Conservation (phyloP, 2,329 filamentous ascomycete species). For the Ophiostoma pallidulum region DNA sequence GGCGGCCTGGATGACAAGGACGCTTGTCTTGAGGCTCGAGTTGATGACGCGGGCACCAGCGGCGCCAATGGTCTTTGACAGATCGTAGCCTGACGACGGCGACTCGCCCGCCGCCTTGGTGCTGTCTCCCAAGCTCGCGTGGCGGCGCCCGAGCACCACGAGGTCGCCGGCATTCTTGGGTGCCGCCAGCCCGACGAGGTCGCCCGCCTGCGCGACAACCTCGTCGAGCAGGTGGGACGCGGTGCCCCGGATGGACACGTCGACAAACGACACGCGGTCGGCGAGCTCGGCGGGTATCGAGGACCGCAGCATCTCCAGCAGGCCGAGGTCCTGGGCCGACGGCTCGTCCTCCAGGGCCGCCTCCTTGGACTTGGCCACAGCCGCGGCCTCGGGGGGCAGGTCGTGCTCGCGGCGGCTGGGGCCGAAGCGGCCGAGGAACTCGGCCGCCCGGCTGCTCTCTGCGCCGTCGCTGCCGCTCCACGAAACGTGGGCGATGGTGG, state of each 20-base stretch:
- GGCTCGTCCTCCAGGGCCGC: slow-evolving; percentile 20
- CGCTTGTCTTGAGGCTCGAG: slow-evolving; percentile 52
- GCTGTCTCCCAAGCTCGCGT: slow-evolving; percentile 24
- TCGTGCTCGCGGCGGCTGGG: background rate
- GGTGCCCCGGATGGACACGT: slow-evolving; percentile 31
- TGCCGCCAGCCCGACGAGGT: slow-evolving; percentile 48
- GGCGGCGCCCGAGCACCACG: slow-evolving; percentile 54
- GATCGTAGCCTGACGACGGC: slow-evolving; percentile 27
- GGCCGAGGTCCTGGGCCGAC: slow-evolving; percentile 26
- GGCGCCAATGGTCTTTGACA: slow-evolving; percentile 47
- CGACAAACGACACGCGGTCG: slow-evolving; percentile 37
- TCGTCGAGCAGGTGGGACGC: slow-evolving; percentile 32
- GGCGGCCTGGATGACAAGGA: slow-evolving; percentile 59
- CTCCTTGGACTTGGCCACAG: slow-evolving; percentile 10
- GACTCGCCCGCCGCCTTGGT: slow-evolving; percentile 11
- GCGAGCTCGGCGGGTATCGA: slow-evolving; percentile 26
- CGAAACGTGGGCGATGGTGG: slow-evolving; percentile 58
- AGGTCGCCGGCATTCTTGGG: slow-evolving; percentile 61
- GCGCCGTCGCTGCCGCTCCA: slow-evolving; percentile 13
- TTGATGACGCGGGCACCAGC: slow-evolving; percentile 51
- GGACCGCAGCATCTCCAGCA: slow-evolving; percentile 27
- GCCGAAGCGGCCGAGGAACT: background rate
- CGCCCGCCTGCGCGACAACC: slow-evolving; percentile 43
- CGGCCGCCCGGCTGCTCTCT: slow-evolving; percentile 10
- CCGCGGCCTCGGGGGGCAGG: slow-evolving; percentile 11